Evolutionary conservation across 805 yeast species (phyloP).

Genomic region (Suhomyces canberraensis): DNA sequence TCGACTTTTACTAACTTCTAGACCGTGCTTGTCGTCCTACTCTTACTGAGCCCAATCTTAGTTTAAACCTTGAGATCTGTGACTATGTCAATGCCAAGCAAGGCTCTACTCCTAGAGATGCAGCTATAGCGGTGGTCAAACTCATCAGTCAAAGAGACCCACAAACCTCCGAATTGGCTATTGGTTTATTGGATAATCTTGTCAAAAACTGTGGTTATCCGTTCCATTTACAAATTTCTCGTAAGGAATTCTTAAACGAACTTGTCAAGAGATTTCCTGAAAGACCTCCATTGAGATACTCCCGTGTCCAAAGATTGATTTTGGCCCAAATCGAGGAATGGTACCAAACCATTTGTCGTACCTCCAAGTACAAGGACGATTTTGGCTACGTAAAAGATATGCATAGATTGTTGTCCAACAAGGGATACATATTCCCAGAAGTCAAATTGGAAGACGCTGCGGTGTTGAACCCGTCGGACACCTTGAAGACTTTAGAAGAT

Average conservation of each 20-base stretch:
- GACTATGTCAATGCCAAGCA: constrained; percentile 91
- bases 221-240: constrained; percentile 87
- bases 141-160: constrained; percentile 79
- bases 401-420: constrained; percentile 85
- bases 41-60: constrained; percentile 80
- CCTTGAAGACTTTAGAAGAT: constrained; percentile 83
- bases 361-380: constrained; percentile 87
- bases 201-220: constrained; percentile 99
- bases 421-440: constrained; percentile 93
- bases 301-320: constrained; percentile 78
- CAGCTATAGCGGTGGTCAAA: constrained; percentile 81
- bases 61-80: constrained; percentile 86
- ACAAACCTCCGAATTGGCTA: constrained; percentile 79
- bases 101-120: constrained; percentile 87
- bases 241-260: constrained; percentile 92
- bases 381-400: constrained; percentile 89
- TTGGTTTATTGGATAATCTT: constrained; percentile 79
- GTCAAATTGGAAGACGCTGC: constrained; percentile 88
- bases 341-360: constrained; percentile 91
- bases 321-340: constrained; percentile 94
- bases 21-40: constrained; percentile 87
- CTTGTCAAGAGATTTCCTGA: constrained; percentile 92
- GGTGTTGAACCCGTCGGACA: constrained; percentile 85
- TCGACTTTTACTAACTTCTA: constrained; percentile 21
- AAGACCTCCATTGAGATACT: constrained; percentile 82